Conservation (phyloP, 805 yeast species). For the Cyberlindnera maritima region DNA sequence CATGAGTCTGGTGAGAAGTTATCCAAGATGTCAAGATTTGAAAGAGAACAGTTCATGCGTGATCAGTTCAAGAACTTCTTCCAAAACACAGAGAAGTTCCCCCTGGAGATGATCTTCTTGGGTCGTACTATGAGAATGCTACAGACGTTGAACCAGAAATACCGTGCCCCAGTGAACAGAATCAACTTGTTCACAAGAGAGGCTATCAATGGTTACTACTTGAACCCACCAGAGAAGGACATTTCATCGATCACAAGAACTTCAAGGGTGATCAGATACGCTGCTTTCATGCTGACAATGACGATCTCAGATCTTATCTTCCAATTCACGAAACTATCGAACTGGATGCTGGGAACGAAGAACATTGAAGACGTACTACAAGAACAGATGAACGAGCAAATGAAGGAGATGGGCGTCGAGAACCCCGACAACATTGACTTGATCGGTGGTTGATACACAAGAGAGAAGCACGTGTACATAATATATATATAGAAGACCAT, state of each 20-base stretch:
- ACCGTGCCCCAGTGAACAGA: conserved; percentile 75
- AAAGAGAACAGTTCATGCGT: conserved; percentile 40
- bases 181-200: conserved; percentile 58
- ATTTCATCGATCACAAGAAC: conserved; percentile 2
- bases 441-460: conserved; percentile 16
- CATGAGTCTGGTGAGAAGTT: conserved; percentile 30
- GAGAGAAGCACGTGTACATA: not conserved
- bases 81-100: conserved; percentile 62
- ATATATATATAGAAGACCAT: not conserved
- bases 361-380: conserved; percentile 27
- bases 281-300: conserved; percentile 20
- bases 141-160: conserved; percentile 61
- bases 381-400: conserved; percentile 18
- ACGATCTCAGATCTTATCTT: conserved; percentile 23
- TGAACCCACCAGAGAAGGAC: conserved; percentile 16
- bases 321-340: conserved; percentile 18
- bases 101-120: conserved; percentile 61
- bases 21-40: conserved; percentile 34
- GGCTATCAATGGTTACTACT: conserved; percentile 38
- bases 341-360: conserved; percentile 22
- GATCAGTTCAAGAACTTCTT: conserved; percentile 54
- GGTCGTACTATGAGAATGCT: conserved; percentile 73
- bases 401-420: conserved; percentile 28
- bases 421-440: conserved; percentile 23
- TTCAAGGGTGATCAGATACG: conserved; percentile 18